Conservation (phyloP, 2,329 filamentous ascomycete species). For the Fusarium floridanum region DNA sequence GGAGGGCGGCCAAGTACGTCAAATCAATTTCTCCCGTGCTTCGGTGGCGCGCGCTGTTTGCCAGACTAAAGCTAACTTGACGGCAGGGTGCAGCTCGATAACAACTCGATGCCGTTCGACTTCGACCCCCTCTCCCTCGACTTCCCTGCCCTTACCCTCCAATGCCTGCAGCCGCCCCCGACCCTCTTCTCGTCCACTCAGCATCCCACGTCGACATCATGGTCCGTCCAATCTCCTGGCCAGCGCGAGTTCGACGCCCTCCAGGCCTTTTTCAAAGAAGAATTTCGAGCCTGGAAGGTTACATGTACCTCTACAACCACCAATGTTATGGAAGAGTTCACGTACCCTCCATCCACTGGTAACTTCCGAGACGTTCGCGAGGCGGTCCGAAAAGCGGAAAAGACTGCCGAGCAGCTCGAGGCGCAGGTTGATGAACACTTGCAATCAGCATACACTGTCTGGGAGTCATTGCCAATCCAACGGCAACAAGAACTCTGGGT, state of each 20-base stretch:
- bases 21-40: background rate
- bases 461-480: constrained; percentile 73
- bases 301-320: constrained; percentile 65
- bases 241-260: constrained; percentile 81
- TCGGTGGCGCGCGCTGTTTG: background rate
- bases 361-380: constrained; percentile 60
- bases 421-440: constrained; percentile 80
- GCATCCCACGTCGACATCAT: constrained; percentile 81
- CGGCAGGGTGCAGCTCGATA: constrained; percentile 66
- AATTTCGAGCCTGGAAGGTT: constrained; percentile 75
- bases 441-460: constrained; percentile 81
- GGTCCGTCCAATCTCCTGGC: constrained; percentile 83
- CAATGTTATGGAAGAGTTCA: constrained; percentile 63
- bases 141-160: constrained; percentile 86
- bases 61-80: constrained; percentile 27
- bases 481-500: constrained; percentile 72
- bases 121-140: constrained; percentile 89
- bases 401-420: constrained; percentile 71
- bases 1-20: constrained; percentile 84
- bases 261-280: constrained; percentile 73
- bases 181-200: constrained; percentile 86
- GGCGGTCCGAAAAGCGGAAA: constrained; percentile 62
- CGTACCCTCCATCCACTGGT: constrained; percentile 59
- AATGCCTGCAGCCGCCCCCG: constrained; percentile 82
- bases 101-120: constrained; percentile 72